A percentile compares a stretch with the other conserved stretches of the same genome.
These are phyloP conservation scores for Antitrichia curtipendula DNA, from an alignment of 225 moss, liverwort and hornwort genomes.

Conservation along the genomic window DNA sequence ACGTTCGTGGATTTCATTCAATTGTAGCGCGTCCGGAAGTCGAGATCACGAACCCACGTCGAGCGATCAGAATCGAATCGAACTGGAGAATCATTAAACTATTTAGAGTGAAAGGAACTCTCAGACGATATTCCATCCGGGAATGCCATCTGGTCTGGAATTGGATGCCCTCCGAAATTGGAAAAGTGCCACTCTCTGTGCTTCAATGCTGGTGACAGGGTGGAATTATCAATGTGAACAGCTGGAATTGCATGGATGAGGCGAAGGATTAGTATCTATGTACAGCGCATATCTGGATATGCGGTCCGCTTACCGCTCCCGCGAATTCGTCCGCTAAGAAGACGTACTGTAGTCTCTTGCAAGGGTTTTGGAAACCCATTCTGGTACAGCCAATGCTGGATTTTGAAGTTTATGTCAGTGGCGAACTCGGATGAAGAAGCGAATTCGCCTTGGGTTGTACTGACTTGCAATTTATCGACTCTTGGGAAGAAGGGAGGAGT, in stretches of 20 bases:
- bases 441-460: no score
- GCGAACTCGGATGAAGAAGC: neutral
- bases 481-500: neutral
- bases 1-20: neutral
- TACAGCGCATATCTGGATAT: neutral
- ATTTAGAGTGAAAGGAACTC: neutral
- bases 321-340: neutral
- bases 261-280: neutral
- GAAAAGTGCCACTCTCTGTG: neutral
- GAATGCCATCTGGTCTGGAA: no score
- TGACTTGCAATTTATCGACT: neutral
- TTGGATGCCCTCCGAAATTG: neutral
- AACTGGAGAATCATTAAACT: neutral
- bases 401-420: neutral
- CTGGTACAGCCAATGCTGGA: neutral
- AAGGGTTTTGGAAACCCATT: neutral
- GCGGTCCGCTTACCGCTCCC: neutral
- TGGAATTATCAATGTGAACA: neutral
- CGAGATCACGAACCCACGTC: neutral
- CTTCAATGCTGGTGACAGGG: neutral
- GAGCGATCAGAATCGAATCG: neutral
- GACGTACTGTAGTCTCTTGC: neutral
- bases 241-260: neutral
- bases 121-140: neutral
- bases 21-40: neutral